Percentiles rank a stretch among this genome's conserved stretches.
Evolutionary conservation across 495 filamentous ascomycete species (phyloP).

Genomic region (Aspergillus asperescens): DNA sequence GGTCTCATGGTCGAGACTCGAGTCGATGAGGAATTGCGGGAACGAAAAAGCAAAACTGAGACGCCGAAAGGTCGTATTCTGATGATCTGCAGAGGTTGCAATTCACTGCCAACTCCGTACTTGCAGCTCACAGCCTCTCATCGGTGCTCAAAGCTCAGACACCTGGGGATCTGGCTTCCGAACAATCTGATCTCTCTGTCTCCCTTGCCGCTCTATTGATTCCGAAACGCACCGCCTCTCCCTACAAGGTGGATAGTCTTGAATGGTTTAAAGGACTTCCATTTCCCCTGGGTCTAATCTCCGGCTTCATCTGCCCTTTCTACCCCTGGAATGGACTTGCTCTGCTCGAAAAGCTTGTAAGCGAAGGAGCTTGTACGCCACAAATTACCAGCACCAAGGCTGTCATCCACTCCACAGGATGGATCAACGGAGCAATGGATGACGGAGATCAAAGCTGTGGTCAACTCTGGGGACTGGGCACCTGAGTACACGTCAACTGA

Average conservation of each 20-base stretch:
- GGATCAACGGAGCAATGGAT: not conserved
- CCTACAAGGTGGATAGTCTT: not conserved
- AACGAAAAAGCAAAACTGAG: not conserved
- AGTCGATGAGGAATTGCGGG: too few species aligned
- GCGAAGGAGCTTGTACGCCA: not conserved
- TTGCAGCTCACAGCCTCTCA: not conserved
- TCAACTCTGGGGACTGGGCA: not conserved
- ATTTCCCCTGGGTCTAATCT: not conserved
- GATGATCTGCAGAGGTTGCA: not conserved
- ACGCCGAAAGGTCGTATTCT: too few species aligned
- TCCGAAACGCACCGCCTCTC: not conserved
- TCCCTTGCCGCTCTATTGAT: not conserved
- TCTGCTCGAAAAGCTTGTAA: not conserved
- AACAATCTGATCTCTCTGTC: not conserved
- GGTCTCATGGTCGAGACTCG: too few species aligned
- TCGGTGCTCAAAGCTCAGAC: not conserved
- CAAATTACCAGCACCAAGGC: not conserved
- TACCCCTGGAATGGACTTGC: not conserved
- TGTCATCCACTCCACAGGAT: not conserved
- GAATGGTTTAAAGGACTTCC: not conserved
- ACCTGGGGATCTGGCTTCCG: not conserved
- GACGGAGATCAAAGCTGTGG: not conserved
- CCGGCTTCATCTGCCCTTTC: not conserved
- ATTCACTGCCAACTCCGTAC: not conserved
- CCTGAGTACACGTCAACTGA: conserved; percentile 1